A percentile compares a stretch with the other conserved stretches of the same genome.
Conservation (phyloP, 345 rosid species). For the Alliaria petiolata region DNA sequence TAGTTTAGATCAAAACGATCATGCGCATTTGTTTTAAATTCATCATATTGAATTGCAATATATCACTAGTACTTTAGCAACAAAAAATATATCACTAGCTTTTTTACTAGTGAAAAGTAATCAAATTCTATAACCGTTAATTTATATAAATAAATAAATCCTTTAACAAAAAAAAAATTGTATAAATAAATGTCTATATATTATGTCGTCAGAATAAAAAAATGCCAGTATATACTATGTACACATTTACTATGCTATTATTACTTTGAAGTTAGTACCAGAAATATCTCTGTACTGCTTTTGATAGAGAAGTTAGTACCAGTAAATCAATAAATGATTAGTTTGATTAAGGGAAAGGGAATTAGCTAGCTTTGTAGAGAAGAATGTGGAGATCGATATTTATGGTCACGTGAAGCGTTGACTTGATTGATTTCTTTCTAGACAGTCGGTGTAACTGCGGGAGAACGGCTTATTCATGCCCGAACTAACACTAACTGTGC, state of each 20-base stretch:
- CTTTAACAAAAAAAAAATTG: too few relatives aligned
- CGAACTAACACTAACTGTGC: too few relatives aligned
- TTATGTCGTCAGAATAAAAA: too few relatives aligned
- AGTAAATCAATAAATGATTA: neutral
- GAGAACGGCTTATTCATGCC: too few relatives aligned
- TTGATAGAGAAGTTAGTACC: neutral
- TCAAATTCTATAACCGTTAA: neutral
- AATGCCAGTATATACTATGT: too few relatives aligned
- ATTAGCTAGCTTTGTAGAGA: slow-evolving; percentile 2
- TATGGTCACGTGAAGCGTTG: slow-evolving; percentile 28
- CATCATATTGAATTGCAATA: too few relatives aligned
- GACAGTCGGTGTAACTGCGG: neutral
- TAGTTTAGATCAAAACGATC: neutral
- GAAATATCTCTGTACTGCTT: too few relatives aligned
- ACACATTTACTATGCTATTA: neutral
- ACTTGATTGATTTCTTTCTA: neutral
- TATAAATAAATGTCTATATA: neutral
- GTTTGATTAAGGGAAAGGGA: neutral
- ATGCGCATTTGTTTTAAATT: neutral
- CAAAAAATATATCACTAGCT: too few relatives aligned
- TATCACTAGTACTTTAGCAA: too few relatives aligned
- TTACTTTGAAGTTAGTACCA: neutral
- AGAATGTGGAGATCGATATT: neutral
- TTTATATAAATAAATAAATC: too few relatives aligned
- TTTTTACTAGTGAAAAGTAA: neutral